These are phyloP conservation scores for Bolboschoenoplectus hybrid DNA, from an alignment of 202 grass and related monocot genomes.

Conservation along the genomic window DNA sequence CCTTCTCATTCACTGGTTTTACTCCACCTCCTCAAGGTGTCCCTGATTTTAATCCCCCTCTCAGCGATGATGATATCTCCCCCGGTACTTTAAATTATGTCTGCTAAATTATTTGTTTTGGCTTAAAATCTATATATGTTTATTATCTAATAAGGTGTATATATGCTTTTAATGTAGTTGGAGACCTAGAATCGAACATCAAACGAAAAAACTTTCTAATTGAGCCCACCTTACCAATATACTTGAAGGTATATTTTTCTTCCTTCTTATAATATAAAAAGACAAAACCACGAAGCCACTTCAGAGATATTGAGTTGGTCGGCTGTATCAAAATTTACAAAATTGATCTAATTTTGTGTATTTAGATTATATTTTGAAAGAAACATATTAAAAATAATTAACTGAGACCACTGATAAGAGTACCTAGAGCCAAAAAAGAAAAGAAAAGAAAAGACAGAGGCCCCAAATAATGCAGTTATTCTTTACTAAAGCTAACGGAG, in stretches of 20 bases:
- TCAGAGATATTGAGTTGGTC: no score
- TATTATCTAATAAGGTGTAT: conserved; percentile 1
- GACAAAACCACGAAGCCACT: neutral
- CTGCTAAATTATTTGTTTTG: neutral
- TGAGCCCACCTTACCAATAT: conserved; percentile 83
- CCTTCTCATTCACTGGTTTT: conserved; percentile 96
- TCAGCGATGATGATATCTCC: conserved; percentile 77
- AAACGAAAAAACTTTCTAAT: conserved; percentile 63
- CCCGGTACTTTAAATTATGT: neutral
- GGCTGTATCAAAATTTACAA: neutral
- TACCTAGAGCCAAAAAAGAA: neutral
- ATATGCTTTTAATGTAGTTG: conserved; percentile 28
- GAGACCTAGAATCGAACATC: conserved; percentile 60
- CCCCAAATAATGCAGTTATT: neutral
- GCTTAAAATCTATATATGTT: neutral
- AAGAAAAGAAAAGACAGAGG: neutral
- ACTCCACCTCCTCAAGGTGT: conserved; percentile 69
- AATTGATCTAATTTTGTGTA: neutral
- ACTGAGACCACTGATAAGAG: neutral
- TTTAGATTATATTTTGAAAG: neutral
- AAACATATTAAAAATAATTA: neutral
- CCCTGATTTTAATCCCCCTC: conserved; percentile 36
- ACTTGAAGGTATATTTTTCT: conserved; percentile 68
- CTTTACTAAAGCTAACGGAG: neutral
- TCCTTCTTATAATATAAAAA: neutral